These are phyloP conservation scores for Populus euphratica DNA, from an alignment of 345 rosid species.

Conservation along the genomic window DNA sequence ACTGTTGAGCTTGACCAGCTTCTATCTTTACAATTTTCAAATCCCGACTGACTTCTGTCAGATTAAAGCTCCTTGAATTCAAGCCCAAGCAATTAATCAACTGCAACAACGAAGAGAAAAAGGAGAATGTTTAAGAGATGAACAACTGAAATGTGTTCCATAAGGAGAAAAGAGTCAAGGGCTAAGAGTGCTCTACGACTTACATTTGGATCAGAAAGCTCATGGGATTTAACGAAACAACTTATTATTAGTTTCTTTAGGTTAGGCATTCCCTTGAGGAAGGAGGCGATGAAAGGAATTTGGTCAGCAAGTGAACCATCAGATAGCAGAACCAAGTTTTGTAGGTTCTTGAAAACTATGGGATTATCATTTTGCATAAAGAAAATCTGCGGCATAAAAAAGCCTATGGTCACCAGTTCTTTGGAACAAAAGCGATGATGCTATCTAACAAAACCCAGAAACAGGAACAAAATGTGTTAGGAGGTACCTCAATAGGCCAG, in stretches of 20 bases:
- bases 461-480: neutral
- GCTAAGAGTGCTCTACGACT: neutral
- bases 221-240: neutral
- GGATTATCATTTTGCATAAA: slow-evolving; percentile 16
- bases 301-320: neutral
- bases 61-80: neutral
- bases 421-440: neutral
- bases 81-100: slow-evolving; percentile 9
- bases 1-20: no score
- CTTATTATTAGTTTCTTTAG: neutral
- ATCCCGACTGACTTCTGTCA: neutral
- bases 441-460: neutral
- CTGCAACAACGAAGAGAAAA: neutral
- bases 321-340: neutral
- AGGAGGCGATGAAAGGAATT: slow-evolving; percentile 4
- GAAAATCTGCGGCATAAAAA: neutral
- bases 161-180: neutral
- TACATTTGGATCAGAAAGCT: slow-evolving; percentile 5
- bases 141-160: neutral
- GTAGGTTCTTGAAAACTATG: slow-evolving; percentile 5
- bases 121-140: neutral
- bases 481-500: slow-evolving; percentile 22
- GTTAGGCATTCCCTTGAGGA: slow-evolving; percentile 12
- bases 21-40: neutral
- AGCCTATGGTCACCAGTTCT: neutral